Evolutionary conservation across 2,329 filamentous ascomycete species (phyloP), one percentile per base, ranked within the genome.

Genomic region (Elsinoe perseae): DNA sequence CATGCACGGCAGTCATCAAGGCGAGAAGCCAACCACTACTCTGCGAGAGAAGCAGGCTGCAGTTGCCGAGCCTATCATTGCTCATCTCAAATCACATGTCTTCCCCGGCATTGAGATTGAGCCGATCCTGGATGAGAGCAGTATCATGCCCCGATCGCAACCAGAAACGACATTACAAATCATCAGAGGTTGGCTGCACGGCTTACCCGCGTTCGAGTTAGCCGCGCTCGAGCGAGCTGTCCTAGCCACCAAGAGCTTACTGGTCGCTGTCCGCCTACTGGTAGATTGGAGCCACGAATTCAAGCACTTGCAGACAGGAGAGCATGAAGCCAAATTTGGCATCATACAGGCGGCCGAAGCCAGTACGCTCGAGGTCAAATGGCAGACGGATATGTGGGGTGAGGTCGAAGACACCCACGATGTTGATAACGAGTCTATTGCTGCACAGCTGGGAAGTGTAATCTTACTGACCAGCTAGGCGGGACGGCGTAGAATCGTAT

Each of bases 371-470:
- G 93, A 98, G 75, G 89, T 95, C 14, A 79, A 82, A 61, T 96
- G 89, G 85, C 93, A 98, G 79, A 95, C 85, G 1, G 76, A 80
- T 25, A 84, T 87, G 72, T 97, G 93, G 92, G 93, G 93, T 7
- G 91, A 95, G 76, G 93, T 98, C 0, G 93, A 98, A 70, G 91
- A 98, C 72, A 95, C 91, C 25, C 93, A 98, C 72, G 93, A 98
- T 75, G 93, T 98, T 1, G 87, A 95, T 65, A 87, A 85, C 70
- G 92, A 95, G 71, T 93, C 98, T 71, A 64, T 97, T 62, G 81
- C 83, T 67, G 80, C 92, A 65, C 93, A 97, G 73, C 74, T 97
- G 58, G 93, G 92, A 12, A 95, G 89, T 68, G 87, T 89, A 9
- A 79, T 95, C 14, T 68, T 97, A 65, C 73, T 97, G 50, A 66